Evolutionary conservation across 2,329 filamentous ascomycete genomes (phyloP).

Genomic region (Colletotrichum destructivum): DNA sequence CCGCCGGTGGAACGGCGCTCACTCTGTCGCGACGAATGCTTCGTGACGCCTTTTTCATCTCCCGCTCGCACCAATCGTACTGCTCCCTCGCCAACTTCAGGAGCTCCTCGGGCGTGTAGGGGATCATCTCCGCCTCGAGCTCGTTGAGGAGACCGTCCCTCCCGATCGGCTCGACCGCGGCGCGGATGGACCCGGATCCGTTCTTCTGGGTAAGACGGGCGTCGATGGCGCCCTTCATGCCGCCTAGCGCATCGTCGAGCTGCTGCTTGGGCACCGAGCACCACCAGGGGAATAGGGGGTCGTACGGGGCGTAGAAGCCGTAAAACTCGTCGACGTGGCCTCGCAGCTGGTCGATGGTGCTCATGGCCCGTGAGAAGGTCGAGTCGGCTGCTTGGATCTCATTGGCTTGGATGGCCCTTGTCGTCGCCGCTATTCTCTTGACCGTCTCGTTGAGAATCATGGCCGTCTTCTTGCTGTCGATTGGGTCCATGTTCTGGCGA

Average conservation of each 20-base stretch:
- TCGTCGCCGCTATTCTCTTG: slow-evolving; percentile 51
- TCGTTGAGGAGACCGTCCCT: slow-evolving; percentile 65
- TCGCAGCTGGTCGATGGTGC: slow-evolving; percentile 59
- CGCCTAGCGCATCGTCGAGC: slow-evolving; percentile 55
- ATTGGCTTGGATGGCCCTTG: slow-evolving; percentile 52
- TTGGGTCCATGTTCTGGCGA: slow-evolving; percentile 60
- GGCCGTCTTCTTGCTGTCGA: slow-evolving; percentile 61
- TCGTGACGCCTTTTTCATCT: slow-evolving; percentile 67
- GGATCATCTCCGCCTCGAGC: slow-evolving; percentile 70
- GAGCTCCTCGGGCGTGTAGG: slow-evolving; percentile 71
- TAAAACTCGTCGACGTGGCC: slow-evolving; percentile 62
- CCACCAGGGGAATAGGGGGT: slow-evolving; percentile 73
- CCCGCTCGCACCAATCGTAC: slow-evolving; percentile 68
- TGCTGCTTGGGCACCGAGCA: slow-evolving; percentile 59
- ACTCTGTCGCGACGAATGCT: slow-evolving; percentile 56
- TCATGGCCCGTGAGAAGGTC: slow-evolving; percentile 46
- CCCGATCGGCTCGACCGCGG: slow-evolving; percentile 69
- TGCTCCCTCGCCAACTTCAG: slow-evolving; percentile 65
- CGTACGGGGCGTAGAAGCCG: slow-evolving; percentile 68
- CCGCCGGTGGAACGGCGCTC: slow-evolving; percentile 1
- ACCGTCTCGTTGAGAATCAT: slow-evolving; percentile 55
- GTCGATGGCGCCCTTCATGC: slow-evolving; percentile 56
- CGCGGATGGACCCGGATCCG: slow-evolving; percentile 30
- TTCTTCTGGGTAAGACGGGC: slow-evolving; percentile 50
- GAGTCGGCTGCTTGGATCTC: slow-evolving; percentile 46